Conservation (phyloP, 345 rosid genomes). For the Cardamine chenopodiifolia region DNA sequence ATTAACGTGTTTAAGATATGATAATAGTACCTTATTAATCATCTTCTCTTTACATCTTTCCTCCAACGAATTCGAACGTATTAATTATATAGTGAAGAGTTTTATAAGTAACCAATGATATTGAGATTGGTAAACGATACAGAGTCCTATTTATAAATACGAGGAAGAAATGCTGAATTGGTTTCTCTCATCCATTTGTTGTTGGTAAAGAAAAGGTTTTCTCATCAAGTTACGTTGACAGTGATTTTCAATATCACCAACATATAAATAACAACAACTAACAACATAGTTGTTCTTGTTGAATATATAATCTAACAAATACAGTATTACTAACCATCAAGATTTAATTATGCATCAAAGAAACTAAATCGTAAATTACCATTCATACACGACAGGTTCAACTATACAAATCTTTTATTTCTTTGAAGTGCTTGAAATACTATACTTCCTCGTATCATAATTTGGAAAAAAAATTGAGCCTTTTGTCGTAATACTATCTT, state of each 20-base stretch:
- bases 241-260: neutral
- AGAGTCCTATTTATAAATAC: neutral
- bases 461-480: neutral
- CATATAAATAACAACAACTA: neutral
- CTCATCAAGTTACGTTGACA: no score
- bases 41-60: neutral
- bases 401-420: neutral
- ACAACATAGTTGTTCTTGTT: neutral
- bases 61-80: neutral
- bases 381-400: neutral
- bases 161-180: neutral
- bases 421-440: neutral
- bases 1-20: conserved; percentile 13
- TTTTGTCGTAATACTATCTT: no score
- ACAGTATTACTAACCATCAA: neutral
- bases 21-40: conserved; percentile 2
- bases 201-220: neutral
- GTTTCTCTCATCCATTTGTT: neutral
- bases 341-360: neutral
- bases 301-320: neutral
- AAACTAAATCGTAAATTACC: neutral
- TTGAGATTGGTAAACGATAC: neutral
- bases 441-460: neutral
- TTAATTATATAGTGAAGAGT: neutral
- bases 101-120: neutral